Percentiles rank a stretch among this genome's conserved stretches.
Evolutionary conservation across 352 stramenopile genomes (phyloP).

Genomic region (Phytophthora gonapodyides): DNA sequence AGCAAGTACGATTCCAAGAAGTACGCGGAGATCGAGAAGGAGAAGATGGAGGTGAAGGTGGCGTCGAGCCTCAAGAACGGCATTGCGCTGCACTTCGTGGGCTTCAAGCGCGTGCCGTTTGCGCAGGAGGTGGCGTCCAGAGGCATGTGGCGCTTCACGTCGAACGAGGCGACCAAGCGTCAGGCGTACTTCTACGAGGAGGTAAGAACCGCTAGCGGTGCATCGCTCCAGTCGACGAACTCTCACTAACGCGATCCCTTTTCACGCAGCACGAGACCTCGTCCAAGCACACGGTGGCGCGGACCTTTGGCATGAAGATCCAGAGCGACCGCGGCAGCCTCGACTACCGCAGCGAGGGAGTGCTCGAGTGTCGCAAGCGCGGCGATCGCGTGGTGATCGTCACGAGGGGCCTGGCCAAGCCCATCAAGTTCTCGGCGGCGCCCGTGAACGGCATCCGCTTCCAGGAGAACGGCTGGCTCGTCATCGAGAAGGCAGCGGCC

Average conservation of each 20-base stretch:
- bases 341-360: conserved; percentile 46
- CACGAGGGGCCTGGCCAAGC: conserved; percentile 45
- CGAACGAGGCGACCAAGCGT: conserved; percentile 28
- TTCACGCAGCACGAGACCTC: conserved; percentile 23
- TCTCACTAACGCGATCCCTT: conserved; percentile 1
- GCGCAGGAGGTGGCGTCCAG: conserved; percentile 25
- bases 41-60: conserved; percentile 33
- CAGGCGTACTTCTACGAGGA: conserved; percentile 43
- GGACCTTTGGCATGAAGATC: conserved; percentile 43
- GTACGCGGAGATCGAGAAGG: conserved; percentile 20
- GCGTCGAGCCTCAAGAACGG: conserved; percentile 30
- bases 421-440: conserved; percentile 45
- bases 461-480: conserved; percentile 47
- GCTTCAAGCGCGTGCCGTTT: conserved; percentile 43
- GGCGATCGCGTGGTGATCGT: conserved; percentile 51
- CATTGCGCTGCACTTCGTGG: conserved; percentile 35
- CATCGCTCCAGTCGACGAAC: not conserved
- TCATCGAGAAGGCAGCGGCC: conserved; percentile 36
- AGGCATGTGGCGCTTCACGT: conserved; percentile 50
- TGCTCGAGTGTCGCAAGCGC: conserved; percentile 40
- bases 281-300: conserved; percentile 26
- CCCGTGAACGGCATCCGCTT: conserved; percentile 49
- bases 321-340: conserved; percentile 35
- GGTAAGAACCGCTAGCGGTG: conserved; percentile 12
- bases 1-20: conserved; percentile 28